Percentiles rank a stretch among this genome's conserved stretches.
phyloP scores from a whole-genome alignment of 1,284 basidiomycete species.

The Fomes fomentarius region DNA sequence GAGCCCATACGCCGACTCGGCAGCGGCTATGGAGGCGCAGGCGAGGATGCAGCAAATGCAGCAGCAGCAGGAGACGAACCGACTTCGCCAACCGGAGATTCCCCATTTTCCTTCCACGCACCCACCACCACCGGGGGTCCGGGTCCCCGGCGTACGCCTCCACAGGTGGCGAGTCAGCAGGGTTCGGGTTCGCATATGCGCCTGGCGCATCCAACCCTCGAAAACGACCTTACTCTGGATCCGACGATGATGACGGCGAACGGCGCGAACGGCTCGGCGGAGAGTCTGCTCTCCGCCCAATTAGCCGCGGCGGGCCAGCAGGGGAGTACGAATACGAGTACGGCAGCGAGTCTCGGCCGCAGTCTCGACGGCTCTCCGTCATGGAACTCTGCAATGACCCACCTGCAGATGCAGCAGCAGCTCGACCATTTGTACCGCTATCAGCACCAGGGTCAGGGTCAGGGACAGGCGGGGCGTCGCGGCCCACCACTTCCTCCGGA shows the following conservation, averaged over 20 bases:
- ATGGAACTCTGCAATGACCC: conserved; percentile 84
- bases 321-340: conserved; percentile 52
- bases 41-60: conserved; percentile 32
- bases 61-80: conserved; percentile 32
- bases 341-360: conserved; percentile 69
- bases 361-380: conserved; percentile 77
- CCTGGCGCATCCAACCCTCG: conserved; percentile 45
- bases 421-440: conserved; percentile 35
- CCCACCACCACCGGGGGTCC: conserved; percentile 33
- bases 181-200: conserved; percentile 27
- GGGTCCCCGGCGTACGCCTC: conserved; percentile 49
- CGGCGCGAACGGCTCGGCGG: conserved; percentile 31
- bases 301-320: conserved; percentile 25
- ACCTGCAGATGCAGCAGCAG: conserved; percentile 35
- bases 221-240: conserved; percentile 60
- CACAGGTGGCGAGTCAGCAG: conserved; percentile 36
- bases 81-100: conserved; percentile 42
- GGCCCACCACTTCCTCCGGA: conserved; percentile 52
- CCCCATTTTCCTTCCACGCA: conserved; percentile 82
- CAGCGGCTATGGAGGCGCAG: conserved; percentile 26
- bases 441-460: conserved; percentile 27
- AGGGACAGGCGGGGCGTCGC: conserved; percentile 39
- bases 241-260: conserved; percentile 49
- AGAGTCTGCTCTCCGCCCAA: conserved; percentile 34
- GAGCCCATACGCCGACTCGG: conserved; percentile 30